Base-by-base conservation (phyloP, 2,329 filamentous ascomycete genomes). In the Penicillium hordei region DNA sequence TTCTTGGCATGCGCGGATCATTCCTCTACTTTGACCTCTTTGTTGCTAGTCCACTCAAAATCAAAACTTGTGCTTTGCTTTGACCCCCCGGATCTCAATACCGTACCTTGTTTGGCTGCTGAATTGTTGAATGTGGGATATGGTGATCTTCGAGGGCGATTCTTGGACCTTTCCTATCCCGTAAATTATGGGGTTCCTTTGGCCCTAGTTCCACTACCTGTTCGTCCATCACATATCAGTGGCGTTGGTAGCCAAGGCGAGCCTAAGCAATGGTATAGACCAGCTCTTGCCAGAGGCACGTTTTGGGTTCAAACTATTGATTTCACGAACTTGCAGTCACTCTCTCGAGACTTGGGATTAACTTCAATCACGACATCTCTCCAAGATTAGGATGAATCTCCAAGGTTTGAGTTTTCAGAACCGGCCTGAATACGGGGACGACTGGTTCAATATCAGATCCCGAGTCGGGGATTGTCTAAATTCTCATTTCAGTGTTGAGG, bases 291-390 rank as follows among this genome's bases (percentile, higher is more conserved):
- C 21, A 40, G 29, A 36, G 7, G 15, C 54, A 40, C 0, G 19
- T 19, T 54, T 57, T 52, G 33, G 25, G 27, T 52, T 57, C 40
- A 45, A 54, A 44, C 48, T 60, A 61, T 48, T 44, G 40, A 53
- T 55, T 39, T 44, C 45, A 31, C 42, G 29, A 29, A 19, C 39
- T 29, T 44, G 25, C 27, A 36, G 27, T 34, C 8, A 27, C 21
- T n/a, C 43, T 46, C 27, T 21, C n/a, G 1, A 15, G 36, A 25
- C 29, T 27, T 34, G 13, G 36, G 25, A 31, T 50, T 46, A 44
- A 44, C 17, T 31, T 57, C 31, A 23, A 61, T 58, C 57, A 61
- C 61, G 59, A 58, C 61, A 63, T 61, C 38, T 23, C 13, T 9
- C 48, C 21, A 49, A 40, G 25, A 51, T 54, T 55, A 51, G 33